Evolutionary conservation across 305 asterid species (phyloP).

Genomic region (Euphrasia arctica): DNA sequence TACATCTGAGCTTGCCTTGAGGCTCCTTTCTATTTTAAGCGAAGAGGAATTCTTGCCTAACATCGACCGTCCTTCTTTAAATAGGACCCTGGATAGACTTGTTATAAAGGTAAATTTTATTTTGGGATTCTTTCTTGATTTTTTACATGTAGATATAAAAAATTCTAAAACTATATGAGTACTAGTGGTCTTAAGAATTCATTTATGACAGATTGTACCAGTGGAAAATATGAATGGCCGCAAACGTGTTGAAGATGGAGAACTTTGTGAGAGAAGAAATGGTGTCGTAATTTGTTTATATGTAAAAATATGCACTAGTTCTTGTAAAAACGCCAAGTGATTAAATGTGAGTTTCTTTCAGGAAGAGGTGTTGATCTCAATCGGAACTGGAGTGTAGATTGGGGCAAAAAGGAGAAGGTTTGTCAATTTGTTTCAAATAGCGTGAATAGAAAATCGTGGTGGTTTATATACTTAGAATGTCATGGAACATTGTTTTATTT

Average conservation of each 20-base stretch:
- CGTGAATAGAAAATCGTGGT: not conserved
- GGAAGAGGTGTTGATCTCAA: slow-evolving; percentile 99
- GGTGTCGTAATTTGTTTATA: slow-evolving; percentile 40
- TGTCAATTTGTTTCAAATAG: slow-evolving; percentile 5
- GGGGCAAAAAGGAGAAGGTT: slow-evolving; percentile 99
- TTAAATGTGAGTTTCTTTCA: slow-evolving; percentile 35
- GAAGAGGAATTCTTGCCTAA: slow-evolving; percentile 92
- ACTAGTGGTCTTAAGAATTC: slow-evolving; percentile 24
- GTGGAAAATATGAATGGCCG: slow-evolving; percentile 93
- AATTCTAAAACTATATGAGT: not conserved
- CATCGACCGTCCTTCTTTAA: slow-evolving; percentile 51
- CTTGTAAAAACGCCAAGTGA: slow-evolving; percentile 19
- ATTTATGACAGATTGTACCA: slow-evolving; percentile 68
- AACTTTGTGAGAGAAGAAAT: slow-evolving; percentile 95
- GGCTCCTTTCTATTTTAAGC: slow-evolving; percentile 80
- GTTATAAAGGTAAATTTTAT: slow-evolving; percentile 66
- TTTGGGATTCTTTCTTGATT: slow-evolving; percentile 8
- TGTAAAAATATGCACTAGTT: slow-evolving; percentile 20
- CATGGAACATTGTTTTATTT: slow-evolving; percentile 6
- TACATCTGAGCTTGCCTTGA: slow-evolving; percentile 80
- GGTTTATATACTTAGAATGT: not conserved
- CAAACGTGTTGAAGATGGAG: slow-evolving; percentile 88
- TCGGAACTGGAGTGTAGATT: slow-evolving; percentile 96
- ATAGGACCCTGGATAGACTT: slow-evolving; percentile 69
- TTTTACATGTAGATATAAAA: slow-evolving; percentile 6